Evolutionary conservation across 2,329 filamentous ascomycete genomes (phyloP), one percentile per base, ranked within the genome.

Genomic region (Coniochaeta ligniaria): DNA sequence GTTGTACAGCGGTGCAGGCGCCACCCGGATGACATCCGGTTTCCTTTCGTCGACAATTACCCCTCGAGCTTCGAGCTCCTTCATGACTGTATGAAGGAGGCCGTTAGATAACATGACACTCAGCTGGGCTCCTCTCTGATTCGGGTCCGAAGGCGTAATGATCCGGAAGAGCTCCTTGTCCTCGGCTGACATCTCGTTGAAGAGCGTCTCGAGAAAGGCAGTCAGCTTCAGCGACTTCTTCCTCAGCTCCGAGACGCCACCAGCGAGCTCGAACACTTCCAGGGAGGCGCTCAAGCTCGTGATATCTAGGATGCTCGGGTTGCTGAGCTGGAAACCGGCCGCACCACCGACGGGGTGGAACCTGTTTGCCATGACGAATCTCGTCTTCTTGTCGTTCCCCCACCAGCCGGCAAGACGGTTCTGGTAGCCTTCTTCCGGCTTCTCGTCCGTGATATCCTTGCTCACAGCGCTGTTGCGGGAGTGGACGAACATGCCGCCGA

Each of bases 351-450:
- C 89, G 3, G 90, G 89, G 14, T 83, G 75, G 71, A 92, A 92
- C 71, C 80, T 70, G 57, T 88, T 92, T n/a, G 84, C 82, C 90
- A 93, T 93, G n/a, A 78, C 76, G 71, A 94, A 93, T 2, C 90
- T 79, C 33, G 80, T 85, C 50, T 72, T 72, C 68, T 90, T 91
- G 71, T 89, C 84, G 61, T 85, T 88, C 31, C 90, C 90, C 89
- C 90, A 94, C 90, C 90, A 94, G 12, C 90, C 90, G n/a, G 85
- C 82, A 11, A 93, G 74, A 14, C 89, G 80, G 54, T 84, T 84
- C 6, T 66, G 65, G 65, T 77, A 78, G 7, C 70, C 72, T 33
- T 70, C 70, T 64, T 73, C 71, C 43, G 73, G 69, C 45, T 66
- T 65, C n/a, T 70, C 67, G 59, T 73, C 73, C 6, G 68, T 67